Evolutionary conservation across 1,284 basidiomycete species (phyloP).

Genomic region (Kwoniella shivajii): DNA sequence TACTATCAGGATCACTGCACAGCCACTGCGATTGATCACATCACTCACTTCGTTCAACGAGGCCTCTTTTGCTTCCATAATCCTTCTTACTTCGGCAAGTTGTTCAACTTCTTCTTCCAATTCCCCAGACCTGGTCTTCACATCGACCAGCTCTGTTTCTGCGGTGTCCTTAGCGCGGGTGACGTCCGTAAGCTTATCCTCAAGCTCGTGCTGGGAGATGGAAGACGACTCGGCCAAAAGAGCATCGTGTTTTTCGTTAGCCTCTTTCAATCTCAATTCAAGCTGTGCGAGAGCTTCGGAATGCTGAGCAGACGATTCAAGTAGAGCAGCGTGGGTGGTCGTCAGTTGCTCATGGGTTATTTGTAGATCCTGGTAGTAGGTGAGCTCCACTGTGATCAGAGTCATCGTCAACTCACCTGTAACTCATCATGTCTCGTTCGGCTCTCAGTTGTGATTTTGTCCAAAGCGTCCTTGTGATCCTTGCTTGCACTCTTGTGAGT

Average conservation of each 20-base stretch:
- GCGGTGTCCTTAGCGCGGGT: conserved; percentile 4
- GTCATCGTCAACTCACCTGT: conserved; percentile 14
- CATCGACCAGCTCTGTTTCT: conserved; percentile 6
- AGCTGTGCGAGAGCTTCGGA: conserved; percentile 27
- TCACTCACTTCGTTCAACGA: conserved; percentile 19
- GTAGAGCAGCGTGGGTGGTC: conserved; percentile 26
- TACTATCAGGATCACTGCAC: neutral
- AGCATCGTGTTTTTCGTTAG: conserved; percentile 16
- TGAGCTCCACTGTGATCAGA: too few species aligned
- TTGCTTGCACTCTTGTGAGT: conserved; percentile 13
- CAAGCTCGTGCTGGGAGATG: conserved; percentile 15
- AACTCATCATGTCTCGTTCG: conserved; percentile 22
- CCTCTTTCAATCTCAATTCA: conserved; percentile 24
- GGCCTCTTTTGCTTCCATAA: conserved; percentile 16
- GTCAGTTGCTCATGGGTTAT: conserved; percentile 25
- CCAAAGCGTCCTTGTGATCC: conserved; percentile 15
- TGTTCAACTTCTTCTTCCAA: conserved; percentile 17
- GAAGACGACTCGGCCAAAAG: conserved; percentile 7
- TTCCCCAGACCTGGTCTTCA: conserved; percentile 7
- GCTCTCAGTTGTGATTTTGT: conserved; percentile 5
- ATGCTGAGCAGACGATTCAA: conserved; percentile 18
- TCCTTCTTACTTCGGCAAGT: conserved; percentile 8
- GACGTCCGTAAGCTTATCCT: conserved; percentile 19
- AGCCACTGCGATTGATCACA: neutral
- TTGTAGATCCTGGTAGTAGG: conserved; percentile 15